Base-by-base conservation (phyloP, 805 yeast species). In the Zygosaccharomyces pseudorouxii region DNA sequence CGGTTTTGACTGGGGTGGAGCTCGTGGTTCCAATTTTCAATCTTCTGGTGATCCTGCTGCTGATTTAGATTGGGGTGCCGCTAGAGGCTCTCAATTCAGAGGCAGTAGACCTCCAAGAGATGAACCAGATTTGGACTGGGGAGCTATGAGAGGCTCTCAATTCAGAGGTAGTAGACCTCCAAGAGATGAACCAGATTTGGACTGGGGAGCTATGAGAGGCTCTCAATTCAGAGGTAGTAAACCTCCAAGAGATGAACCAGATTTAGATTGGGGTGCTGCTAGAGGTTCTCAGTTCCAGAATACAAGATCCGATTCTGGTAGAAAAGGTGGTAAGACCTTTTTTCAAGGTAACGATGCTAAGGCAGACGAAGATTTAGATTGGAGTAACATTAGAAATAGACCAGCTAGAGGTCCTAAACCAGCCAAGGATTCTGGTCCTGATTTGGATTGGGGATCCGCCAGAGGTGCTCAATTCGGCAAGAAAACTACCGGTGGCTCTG, bases 121-220 rank as follows among this genome's bases (percentile, higher is more conserved):
- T 54, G 74, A 50, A 60, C 67, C 61, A 47, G 62, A 56, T 48
- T 58, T 59, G 54, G 69, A 55, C 40, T 62, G 62, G 71, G 63
- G 63, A 50, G 60, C 43, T 18, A 65, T 63, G 48, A 65, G 63
- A 73, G 59, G 72, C 55, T 56, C 65, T 51, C 66, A 55, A 63
- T 73, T 57, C 61, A 58, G 60, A 55, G 70, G 55, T 18, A 39
- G 52, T 36, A 70, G 67, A 36, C 67, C 68, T 40, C 52, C 58
- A 57, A 52, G 53, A 52, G 79, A 74, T 57, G 82, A 75, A 58
- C 79, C 80, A 41, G 79, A 79, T 28, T 68, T 81, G 46, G 88
- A 84, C 66, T 82, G 88, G 83, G 70, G 74, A 53, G 59, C 65
- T 45, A 74, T 70, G 48, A 72, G 77, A 71, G 72, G 71, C 38